A percentile compares a stretch with the other conserved stretches of the same genome.
These are phyloP conservation scores for Argentina anserina DNA, from an alignment of 306 rosid genomes.

Conservation along the genomic window DNA sequence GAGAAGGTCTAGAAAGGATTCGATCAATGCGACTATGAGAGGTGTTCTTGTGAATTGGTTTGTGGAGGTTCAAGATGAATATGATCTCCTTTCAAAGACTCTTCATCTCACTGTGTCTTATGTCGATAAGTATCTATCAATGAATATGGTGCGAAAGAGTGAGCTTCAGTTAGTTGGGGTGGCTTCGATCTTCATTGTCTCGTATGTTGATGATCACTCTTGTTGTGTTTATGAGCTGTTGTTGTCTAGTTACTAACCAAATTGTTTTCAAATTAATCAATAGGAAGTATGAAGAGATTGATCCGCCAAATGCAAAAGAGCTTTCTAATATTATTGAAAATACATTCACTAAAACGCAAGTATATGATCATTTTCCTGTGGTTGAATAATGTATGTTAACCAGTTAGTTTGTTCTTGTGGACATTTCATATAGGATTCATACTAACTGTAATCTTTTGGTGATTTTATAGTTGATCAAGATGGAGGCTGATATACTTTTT, in stretches of 20 bases:
- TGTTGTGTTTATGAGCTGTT: not conserved
- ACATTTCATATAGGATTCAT: not conserved
- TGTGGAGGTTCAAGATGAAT: conserved; percentile 88
- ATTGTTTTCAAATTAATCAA: not conserved
- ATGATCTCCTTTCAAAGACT: conserved; percentile 69
- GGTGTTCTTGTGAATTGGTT: conserved; percentile 87
- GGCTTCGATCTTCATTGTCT: conserved; percentile 70
- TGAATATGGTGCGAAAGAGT: conserved; percentile 36
- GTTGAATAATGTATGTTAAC: not conserved
- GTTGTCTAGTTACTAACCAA: not conserved
- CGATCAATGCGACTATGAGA: conserved; percentile 58
- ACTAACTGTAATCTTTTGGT: not conserved
- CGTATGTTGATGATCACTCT: conserved; percentile 46
- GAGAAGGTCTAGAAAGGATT: conserved; percentile 67
- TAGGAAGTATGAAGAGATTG: conserved; percentile 91
- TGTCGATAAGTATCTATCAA: conserved; percentile 63
- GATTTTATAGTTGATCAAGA: conserved; percentile 50
- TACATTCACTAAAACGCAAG: conserved; percentile 74
- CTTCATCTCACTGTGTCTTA: conserved; percentile 56
- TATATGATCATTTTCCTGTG: not conserved
- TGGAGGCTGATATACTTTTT: conserved; percentile 77
- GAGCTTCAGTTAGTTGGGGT: conserved; percentile 77
- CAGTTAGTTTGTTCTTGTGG: not conserved
- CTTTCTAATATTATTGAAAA: conserved; percentile 83
- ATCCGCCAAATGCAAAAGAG: conserved; percentile 71